Conservation (phyloP, 2,329 filamentous ascomycete genomes). For the Elsinoe necatrix region DNA sequence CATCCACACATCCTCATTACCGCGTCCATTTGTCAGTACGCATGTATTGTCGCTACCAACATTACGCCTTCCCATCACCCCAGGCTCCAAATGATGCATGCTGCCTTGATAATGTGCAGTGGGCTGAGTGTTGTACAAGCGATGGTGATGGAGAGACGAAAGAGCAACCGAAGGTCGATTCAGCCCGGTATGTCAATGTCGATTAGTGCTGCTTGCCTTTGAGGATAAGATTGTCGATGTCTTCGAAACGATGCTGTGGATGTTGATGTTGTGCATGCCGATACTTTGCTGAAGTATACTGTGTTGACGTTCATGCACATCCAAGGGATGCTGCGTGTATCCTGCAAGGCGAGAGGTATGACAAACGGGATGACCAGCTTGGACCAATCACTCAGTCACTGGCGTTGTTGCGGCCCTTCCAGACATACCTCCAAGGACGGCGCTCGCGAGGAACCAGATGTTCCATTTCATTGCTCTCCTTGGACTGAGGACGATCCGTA, state of each 20-base stretch:
- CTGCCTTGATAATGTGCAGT: neutral
- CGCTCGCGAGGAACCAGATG: constrained; percentile 23
- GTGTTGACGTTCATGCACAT: neutral
- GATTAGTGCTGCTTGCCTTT: neutral
- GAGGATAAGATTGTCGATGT: neutral
- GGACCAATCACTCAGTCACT: neutral
- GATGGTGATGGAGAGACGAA: neutral
- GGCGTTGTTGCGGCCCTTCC: constrained; percentile 23
- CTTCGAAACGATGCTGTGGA: constrained; percentile 1
- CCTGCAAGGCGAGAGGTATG: neutral
- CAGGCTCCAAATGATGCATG: neutral
- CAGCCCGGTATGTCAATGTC: neutral
- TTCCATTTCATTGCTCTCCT: constrained; percentile 19
- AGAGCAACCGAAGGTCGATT: neutral
- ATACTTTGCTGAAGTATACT: neutral
- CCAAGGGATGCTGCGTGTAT: constrained; percentile 9
- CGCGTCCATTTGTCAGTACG: neutral
- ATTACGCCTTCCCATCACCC: neutral
- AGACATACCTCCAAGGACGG: constrained; percentile 28
- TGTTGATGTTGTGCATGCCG: neutral
- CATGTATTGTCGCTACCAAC: neutral
- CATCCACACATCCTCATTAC: constrained; percentile 7
- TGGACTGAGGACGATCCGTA: constrained; percentile 16
- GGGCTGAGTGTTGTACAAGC: no score
- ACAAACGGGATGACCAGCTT: neutral